These are phyloP conservation scores for Inonotus hispidus DNA, from an alignment of 1,284 basidiomycete species.

Conservation along the genomic window DNA sequence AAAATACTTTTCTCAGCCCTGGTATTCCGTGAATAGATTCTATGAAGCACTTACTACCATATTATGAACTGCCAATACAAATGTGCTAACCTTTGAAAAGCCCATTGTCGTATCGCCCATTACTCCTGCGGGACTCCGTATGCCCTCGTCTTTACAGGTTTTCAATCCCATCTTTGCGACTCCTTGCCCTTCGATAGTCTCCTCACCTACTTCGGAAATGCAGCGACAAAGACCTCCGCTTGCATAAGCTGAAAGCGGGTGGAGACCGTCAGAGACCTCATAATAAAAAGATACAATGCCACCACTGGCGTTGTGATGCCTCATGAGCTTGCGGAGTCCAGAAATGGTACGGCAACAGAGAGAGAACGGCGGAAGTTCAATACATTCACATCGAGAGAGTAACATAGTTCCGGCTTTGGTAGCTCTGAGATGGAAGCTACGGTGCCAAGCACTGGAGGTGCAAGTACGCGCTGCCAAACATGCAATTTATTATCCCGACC, in stretches of 20 bases:
- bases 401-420: slow-evolving; percentile 47
- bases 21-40: too few relatives aligned
- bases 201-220: slow-evolving; percentile 32
- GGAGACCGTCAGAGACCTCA: slow-evolving; percentile 38
- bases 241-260: slow-evolving; percentile 73
- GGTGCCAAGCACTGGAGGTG: slow-evolving; percentile 44
- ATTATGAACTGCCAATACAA: too few relatives aligned
- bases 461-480: slow-evolving; percentile 53
- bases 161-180: too few relatives aligned
- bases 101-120: too few relatives aligned
- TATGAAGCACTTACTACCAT: too few relatives aligned
- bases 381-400: slow-evolving; percentile 80
- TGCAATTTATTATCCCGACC: slow-evolving; percentile 81
- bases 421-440: slow-evolving; percentile 46
- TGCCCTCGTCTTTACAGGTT: too few relatives aligned
- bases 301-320: slow-evolving; percentile 52
- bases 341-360: slow-evolving; percentile 33
- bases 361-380: slow-evolving; percentile 87
- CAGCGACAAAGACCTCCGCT: slow-evolving; percentile 52
- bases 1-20: too few relatives aligned
- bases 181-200: slow-evolving; percentile 61
- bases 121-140: too few relatives aligned
- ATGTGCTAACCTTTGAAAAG: too few relatives aligned
- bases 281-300: slow-evolving; percentile 65
- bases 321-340: background rate